phyloP scores from a whole-genome alignment of 257 asterid species.

The Nicotiana noctiflora region DNA sequence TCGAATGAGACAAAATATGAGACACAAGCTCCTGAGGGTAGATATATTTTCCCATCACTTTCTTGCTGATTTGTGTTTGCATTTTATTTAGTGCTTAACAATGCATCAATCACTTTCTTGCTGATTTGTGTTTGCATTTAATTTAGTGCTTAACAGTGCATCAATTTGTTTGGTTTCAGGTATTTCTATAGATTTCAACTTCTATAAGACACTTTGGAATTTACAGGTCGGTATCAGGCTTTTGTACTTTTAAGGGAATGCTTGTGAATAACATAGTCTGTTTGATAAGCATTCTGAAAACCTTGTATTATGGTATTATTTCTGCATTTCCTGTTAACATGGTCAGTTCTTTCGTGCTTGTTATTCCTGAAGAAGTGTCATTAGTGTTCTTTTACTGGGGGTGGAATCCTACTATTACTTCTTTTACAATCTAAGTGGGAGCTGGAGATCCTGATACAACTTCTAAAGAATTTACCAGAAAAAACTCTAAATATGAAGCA shows the following conservation, averaged over 20 bases:
- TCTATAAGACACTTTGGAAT: slow-evolving; percentile 97
- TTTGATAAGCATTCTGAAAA: background rate
- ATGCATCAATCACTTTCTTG: background rate
- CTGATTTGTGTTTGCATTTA: background rate
- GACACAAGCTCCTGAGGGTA: slow-evolving; percentile 87
- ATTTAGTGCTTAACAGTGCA: background rate
- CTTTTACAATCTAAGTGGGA: background rate
- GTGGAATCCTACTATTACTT: no score
- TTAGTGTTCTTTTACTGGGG: background rate
- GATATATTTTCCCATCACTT: background rate
- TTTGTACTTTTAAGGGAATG: slow-evolving; percentile 1
- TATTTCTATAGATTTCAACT: slow-evolving; percentile 86
- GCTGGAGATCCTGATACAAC: background rate
- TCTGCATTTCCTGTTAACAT: background rate
- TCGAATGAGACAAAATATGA: slow-evolving; percentile 96
- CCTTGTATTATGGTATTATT: background rate
- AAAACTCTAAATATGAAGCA: background rate
- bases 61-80: background rate
- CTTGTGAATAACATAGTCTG: background rate
- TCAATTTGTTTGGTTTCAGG: slow-evolving; percentile 47
- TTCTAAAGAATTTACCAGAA: background rate
- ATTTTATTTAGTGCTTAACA: background rate
- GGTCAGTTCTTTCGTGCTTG: background rate
- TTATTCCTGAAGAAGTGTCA: background rate
- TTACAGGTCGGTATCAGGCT: slow-evolving; percentile 61